Percentiles rank a stretch among this genome's conserved stretches.
Evolutionary conservation across 768 basidiomycete species (phyloP).

Genomic region (Wakefieldia striispora): DNA sequence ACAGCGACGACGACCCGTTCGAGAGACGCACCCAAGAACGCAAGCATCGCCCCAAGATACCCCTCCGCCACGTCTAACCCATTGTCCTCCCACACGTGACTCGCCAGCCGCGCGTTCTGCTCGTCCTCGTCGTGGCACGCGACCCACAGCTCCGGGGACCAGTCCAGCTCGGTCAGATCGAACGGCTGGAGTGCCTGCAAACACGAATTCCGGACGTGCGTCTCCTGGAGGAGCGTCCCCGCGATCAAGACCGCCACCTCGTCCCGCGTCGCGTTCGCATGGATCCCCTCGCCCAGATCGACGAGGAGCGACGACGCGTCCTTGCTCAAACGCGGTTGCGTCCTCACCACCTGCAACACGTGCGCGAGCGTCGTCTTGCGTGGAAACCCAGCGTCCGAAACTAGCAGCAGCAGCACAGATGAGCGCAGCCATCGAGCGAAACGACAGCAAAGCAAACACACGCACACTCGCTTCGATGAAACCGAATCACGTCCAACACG

Average conservation of each 20-base stretch:
- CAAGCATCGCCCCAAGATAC: slow-evolving; percentile 52
- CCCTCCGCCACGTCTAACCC: slow-evolving; percentile 81
- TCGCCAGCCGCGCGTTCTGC: slow-evolving; percentile 81
- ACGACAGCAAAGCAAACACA: not conserved
- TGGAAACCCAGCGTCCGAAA: slow-evolving; percentile 70
- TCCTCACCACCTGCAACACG: slow-evolving; percentile 69
- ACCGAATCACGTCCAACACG: slow-evolving; percentile 40
- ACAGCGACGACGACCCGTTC: too few species aligned
- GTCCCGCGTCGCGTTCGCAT: slow-evolving; percentile 53
- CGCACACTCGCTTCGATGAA: slow-evolving; percentile 34
- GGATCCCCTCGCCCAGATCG: slow-evolving; percentile 78
- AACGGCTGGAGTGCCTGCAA: slow-evolving; percentile 94
- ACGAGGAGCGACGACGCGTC: slow-evolving; percentile 79
- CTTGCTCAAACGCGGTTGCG: slow-evolving; percentile 79
- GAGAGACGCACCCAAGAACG: slow-evolving; percentile 66
- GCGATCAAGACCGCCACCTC: slow-evolving; percentile 68
- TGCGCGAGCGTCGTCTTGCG: slow-evolving; percentile 64
- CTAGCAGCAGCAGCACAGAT: slow-evolving; percentile 36
- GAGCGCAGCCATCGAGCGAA: slow-evolving; percentile 9
- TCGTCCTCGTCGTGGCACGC: slow-evolving; percentile 87
- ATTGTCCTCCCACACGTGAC: slow-evolving; percentile 92
- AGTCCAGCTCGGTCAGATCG: slow-evolving; percentile 92
- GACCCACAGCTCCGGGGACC: slow-evolving; percentile 86
- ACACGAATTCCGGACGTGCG: slow-evolving; percentile 82
- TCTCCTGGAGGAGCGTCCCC: slow-evolving; percentile 83